Evolutionary conservation across 345 rosid species (phyloP), one percentile per base, ranked within the genome.

Genomic region (Pistacia integerrima): DNA sequence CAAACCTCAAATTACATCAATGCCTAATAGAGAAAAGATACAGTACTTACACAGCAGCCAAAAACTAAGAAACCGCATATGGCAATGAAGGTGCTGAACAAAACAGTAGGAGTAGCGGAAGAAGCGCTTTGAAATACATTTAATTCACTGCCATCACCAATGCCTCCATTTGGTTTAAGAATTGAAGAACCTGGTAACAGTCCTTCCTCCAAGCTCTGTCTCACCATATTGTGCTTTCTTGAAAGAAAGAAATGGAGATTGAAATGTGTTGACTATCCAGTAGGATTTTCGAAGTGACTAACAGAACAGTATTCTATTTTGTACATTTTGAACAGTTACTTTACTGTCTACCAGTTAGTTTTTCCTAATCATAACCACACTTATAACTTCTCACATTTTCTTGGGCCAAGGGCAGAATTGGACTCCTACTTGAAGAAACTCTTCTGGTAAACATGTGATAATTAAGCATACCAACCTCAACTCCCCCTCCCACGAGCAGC

Each of bases 71-170:
- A 79, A 48, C 88, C 84, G 60, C 82, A 83, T 12, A 85, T 77
- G 49, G 90, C 82, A n/a, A 88, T 80, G 33, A 79, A 61, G 59
- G 89, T 85, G 86, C 90, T 79, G 74, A 85, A 74, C 14, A 82
- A 61, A 11, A 85, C 76, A 77, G 69, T 70, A 14, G 46, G 62
- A 13, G 70, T 77, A 6, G 64, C 46, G 11, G 80, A 64, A 41
- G 80, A 41, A 41, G 2, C 2, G 33, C 33, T 30, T 11, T 63
- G 57, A 54, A 16, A 6, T 5, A 5, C 61, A 33, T 49, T 48
- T 8, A 49, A 28, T 55, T 41, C 67, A 10, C 13, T 73, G 60
- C 22, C 1, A 12, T 61, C 11, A 2, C 41, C 60, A 58, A 38
- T 44, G 51, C 16, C 55, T 6, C 44, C 4, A 25, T n/a, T 49